Evolutionary conservation across 2,329 filamentous ascomycete genomes (phyloP).

Genomic region (Clarireedia sp.): DNA sequence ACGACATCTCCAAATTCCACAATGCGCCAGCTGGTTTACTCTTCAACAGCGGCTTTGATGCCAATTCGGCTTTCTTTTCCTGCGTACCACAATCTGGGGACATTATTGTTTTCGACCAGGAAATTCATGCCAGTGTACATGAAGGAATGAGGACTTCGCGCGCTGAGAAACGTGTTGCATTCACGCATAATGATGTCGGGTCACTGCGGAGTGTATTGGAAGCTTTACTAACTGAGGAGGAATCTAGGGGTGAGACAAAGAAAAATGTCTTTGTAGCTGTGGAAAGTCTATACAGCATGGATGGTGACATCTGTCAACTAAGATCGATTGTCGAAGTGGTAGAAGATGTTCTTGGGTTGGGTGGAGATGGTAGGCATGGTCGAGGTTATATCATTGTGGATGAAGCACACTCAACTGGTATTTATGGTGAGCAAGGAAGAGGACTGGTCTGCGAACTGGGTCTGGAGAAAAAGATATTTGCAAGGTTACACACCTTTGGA

Average conservation of each 20-base stretch:
- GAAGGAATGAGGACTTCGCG: conserved; percentile 35
- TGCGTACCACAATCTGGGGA: conserved; percentile 45
- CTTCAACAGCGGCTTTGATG: conserved; percentile 51
- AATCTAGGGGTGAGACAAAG: conserved; percentile 23
- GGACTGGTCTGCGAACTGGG: conserved; percentile 44
- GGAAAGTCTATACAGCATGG: conserved; percentile 41
- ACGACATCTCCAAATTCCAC: conserved; percentile 52
- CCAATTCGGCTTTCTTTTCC: conserved; percentile 43
- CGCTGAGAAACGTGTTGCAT: conserved; percentile 37
- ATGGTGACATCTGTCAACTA: conserved; percentile 37
- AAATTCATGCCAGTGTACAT: conserved; percentile 57
- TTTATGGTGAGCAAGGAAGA: conserved; percentile 40
- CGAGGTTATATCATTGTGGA: conserved; percentile 46
- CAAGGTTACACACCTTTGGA: conserved; percentile 44
- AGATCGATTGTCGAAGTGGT: conserved; percentile 31
- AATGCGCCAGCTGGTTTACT: conserved; percentile 48
- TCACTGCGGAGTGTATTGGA: conserved; percentile 27
- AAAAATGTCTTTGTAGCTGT: conserved; percentile 34
- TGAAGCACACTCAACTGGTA: conserved; percentile 46
- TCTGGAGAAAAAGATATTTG: conserved; percentile 41
- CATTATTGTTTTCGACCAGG: conserved; percentile 54
- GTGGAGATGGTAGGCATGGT: conserved; percentile 15
- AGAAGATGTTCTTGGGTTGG: conserved; percentile 27
- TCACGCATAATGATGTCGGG: conserved; percentile 48
- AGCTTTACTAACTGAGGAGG: conserved; percentile 20